A percentile compares a stretch with the other conserved stretches of the same genome.
phyloP scores from a whole-genome alignment of 306 rosid genomes.

The Carpinus viminea region DNA sequence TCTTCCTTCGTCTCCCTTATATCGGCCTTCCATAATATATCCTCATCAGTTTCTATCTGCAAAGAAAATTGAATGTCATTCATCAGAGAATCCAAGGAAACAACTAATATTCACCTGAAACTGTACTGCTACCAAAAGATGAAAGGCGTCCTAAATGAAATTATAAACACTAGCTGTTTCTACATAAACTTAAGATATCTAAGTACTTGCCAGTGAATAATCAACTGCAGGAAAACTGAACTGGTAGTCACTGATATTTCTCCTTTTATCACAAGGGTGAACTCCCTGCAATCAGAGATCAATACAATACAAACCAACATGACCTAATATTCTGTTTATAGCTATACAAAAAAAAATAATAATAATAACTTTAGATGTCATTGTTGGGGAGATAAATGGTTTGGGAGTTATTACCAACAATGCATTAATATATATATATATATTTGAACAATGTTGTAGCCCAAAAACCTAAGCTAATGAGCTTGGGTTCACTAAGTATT shows the following conservation, averaged over 20 bases:
- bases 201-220: constrained; percentile 67
- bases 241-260: constrained; percentile 67
- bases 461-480: no score
- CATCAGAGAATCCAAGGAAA: constrained; percentile 29
- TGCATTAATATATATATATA: no score
- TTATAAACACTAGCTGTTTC: constrained; percentile 6
- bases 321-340: not conserved
- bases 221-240: constrained; percentile 85
- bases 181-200: not conserved
- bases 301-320: not conserved
- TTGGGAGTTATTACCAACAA: no score
- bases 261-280: constrained; percentile 93
- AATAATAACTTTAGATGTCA: not conserved
- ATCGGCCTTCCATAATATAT: constrained; percentile 68
- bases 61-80: constrained; percentile 26
- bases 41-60: constrained; percentile 84
- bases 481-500: no score
- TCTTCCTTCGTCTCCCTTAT: constrained; percentile 88
- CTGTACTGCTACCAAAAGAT: constrained; percentile 30
- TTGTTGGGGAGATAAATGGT: no score
- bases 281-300: constrained; percentile 64
- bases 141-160: constrained; percentile 32
- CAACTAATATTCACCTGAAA: constrained; percentile 14
- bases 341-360: no score
- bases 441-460: no score